These are phyloP conservation scores for Setaria italica DNA, from an alignment of 202 grass and related monocot species.

Conservation along the genomic window DNA sequence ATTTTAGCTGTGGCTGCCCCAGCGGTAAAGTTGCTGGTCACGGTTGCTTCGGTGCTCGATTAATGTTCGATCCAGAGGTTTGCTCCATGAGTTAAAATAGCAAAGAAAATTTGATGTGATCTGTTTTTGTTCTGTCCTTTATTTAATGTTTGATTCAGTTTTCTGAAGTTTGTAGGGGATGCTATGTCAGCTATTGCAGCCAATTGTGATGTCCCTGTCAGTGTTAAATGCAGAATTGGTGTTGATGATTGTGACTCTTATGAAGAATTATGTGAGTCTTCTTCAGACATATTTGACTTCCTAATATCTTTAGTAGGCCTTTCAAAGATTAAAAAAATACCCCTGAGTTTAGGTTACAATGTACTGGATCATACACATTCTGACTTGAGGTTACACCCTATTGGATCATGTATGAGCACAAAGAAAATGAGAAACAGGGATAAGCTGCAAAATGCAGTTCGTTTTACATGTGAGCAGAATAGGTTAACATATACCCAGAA, in stretches of 20 bases:
- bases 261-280: constrained; percentile 82
- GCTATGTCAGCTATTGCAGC: constrained; percentile 94
- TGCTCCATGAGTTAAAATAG: constrained; percentile 43
- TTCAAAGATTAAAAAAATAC: constrained; percentile 1
- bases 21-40: constrained; percentile 93
- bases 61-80: constrained; percentile 97
- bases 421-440: not conserved
- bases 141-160: constrained; percentile 38
- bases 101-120: constrained; percentile 34
- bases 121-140: constrained; percentile 33
- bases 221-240: constrained; percentile 95
- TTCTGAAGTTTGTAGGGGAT: constrained; percentile 88
- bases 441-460: not conserved
- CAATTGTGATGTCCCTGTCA: constrained; percentile 80
- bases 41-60: constrained; percentile 90
- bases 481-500: not conserved
- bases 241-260: constrained; percentile 94
- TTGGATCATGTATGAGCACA: not conserved
- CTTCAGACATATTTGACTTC: constrained; percentile 43
- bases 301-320: constrained; percentile 12
- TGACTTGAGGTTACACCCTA: not conserved
- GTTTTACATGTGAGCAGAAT: constrained; percentile 2
- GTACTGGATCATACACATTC: not conserved
- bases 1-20: constrained; percentile 85
- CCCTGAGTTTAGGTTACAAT: not conserved